Conservation (phyloP, 345 rosid genomes). For the Mercurialis annua region DNA sequence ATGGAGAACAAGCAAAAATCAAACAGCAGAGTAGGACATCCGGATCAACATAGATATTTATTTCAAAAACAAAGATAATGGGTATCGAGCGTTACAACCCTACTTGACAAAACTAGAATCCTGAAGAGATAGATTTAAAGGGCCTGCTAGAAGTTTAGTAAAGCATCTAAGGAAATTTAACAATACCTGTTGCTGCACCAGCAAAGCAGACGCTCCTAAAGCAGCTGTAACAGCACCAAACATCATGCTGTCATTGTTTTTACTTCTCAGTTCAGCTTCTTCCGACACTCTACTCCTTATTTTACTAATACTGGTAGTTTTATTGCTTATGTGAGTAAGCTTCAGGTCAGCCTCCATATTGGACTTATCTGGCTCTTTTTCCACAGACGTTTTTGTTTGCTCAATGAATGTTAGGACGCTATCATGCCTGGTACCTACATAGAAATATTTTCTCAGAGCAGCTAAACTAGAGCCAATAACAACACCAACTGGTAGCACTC, state of each 20-base stretch:
- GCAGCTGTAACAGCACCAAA: constrained; percentile 91
- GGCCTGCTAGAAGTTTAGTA: not conserved
- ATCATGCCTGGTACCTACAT: constrained; percentile 43
- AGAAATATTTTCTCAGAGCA: constrained; percentile 67
- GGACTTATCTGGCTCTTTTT: constrained; percentile 15
- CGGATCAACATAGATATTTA: not conserved
- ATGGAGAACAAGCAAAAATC: constrained; percentile 11
- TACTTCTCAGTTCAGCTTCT: constrained; percentile 30
- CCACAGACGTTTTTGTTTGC: constrained; percentile 22
- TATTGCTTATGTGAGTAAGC: constrained; percentile 21
- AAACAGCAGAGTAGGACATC: not conserved
- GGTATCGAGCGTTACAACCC: not conserved
- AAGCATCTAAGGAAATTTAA: constrained; percentile 13
- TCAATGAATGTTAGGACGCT: constrained; percentile 22
- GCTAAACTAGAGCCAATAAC: constrained; percentile 87
- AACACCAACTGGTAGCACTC: constrained; percentile 76
- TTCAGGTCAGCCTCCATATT: constrained; percentile 15
- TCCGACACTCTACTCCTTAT: constrained; percentile 26
- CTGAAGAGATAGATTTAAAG: not conserved
- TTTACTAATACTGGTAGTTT: constrained; percentile 19
- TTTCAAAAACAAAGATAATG: constrained; percentile 3
- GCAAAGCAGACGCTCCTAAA: constrained; percentile 83
- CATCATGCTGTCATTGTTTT: constrained; percentile 49
- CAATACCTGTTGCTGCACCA: constrained; percentile 62
- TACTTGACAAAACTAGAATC: not conserved